phyloP scores from a whole-genome alignment of 169 alveolate genomes.

The Eimeria brunetti region DNA sequence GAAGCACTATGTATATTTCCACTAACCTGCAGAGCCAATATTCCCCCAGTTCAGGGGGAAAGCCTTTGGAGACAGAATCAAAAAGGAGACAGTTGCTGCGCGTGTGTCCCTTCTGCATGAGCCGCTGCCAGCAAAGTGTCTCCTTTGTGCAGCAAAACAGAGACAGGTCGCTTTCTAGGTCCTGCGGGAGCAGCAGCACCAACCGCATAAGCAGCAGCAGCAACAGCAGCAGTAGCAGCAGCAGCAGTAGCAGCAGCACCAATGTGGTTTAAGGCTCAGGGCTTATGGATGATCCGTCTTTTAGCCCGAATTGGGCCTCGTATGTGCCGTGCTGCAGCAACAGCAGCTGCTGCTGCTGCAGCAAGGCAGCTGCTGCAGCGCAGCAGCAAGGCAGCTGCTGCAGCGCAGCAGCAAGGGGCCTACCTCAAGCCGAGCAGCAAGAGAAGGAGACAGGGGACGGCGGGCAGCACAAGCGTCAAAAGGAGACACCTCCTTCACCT shows the following conservation, averaged over 20 bases:
- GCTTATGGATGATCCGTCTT: too few relatives aligned
- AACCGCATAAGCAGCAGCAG: background rate
- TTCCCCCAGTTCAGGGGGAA: background rate
- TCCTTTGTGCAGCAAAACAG: background rate
- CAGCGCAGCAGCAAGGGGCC: constrained; percentile 5
- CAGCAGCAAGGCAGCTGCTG: background rate
- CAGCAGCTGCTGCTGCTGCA: background rate
- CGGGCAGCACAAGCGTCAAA: background rate
- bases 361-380: too few relatives aligned
- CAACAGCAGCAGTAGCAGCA: background rate
- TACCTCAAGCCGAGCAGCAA: background rate
- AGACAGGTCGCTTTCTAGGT: background rate
- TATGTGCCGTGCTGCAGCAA: background rate
- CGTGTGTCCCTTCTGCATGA: background rate
- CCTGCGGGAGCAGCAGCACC: background rate
- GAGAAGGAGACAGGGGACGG: constrained; percentile 26
- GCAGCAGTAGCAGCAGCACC: too few relatives aligned
- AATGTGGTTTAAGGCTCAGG: too few relatives aligned
- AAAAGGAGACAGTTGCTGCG: too few relatives aligned
- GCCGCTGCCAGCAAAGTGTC: background rate
- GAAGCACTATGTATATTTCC: too few relatives aligned
- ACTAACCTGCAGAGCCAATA: constrained; percentile 17
- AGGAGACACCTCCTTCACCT: background rate
- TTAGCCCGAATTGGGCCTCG: too few relatives aligned
- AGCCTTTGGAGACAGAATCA: background rate